These are phyloP conservation scores for Adiantum capillusveneris DNA, from an alignment of 75 land plant genomes.

Conservation along the genomic window DNA sequence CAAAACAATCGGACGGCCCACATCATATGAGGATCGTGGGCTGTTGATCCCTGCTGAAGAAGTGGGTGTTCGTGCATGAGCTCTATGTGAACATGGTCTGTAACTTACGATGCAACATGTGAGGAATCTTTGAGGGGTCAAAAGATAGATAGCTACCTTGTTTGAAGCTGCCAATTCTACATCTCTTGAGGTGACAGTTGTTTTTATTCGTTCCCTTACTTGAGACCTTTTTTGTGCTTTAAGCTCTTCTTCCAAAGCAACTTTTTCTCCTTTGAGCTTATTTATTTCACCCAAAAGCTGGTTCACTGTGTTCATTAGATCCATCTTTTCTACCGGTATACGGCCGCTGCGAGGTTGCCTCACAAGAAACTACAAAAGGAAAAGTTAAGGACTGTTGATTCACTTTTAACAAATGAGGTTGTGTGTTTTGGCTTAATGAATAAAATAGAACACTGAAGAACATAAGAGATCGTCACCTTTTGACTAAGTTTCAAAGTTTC, in stretches of 20 bases:
- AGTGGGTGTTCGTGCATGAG: too few species aligned
- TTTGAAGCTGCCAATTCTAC: slow-evolving; percentile 25
- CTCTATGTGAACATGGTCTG: too few species aligned
- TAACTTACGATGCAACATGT: too few species aligned
- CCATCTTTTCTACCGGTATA: slow-evolving; percentile 33
- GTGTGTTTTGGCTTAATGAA: too few species aligned
- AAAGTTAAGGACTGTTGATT: too few species aligned
- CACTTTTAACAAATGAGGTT: too few species aligned
- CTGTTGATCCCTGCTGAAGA: too few species aligned
- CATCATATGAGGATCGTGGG: too few species aligned
- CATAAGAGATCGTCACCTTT: slow-evolving; percentile 16
- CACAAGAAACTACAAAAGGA: slow-evolving; percentile 22
- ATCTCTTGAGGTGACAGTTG: slow-evolving; percentile 27
- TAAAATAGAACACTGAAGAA: not conserved
- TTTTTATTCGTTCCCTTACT: slow-evolving; percentile 25
- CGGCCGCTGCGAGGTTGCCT: slow-evolving; percentile 31
- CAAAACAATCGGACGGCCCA: too few species aligned
- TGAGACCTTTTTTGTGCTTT: slow-evolving; percentile 20
- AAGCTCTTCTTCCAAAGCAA: slow-evolving; percentile 29
- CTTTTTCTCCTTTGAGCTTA: slow-evolving; percentile 28
- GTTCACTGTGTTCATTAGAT: slow-evolving; percentile 37
- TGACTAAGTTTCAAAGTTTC: slow-evolving; percentile 36
- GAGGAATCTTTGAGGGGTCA: too few species aligned
- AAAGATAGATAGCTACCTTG: slow-evolving; percentile 13
- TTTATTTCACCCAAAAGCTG: slow-evolving; percentile 30